These are phyloP conservation scores for Russula dissimulans DNA, from an alignment of 768 basidiomycete species.

Conservation along the genomic window DNA sequence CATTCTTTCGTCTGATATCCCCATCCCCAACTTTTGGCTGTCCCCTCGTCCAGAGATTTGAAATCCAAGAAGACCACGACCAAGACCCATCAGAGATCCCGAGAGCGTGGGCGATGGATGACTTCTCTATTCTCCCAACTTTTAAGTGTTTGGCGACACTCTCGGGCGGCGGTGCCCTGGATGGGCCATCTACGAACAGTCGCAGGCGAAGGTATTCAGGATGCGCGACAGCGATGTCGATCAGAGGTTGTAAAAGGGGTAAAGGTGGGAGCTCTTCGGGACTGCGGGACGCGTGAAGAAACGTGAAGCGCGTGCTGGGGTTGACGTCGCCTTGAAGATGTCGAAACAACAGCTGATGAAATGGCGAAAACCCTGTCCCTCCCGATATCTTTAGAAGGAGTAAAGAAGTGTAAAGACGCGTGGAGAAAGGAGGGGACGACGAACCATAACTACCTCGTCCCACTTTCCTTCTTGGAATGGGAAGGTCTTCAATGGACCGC, in stretches of 20 bases:
- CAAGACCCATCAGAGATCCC: conserved; percentile 22
- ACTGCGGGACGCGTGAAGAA: conserved; percentile 62
- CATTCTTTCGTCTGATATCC: conserved; percentile 23
- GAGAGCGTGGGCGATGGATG: conserved; percentile 37
- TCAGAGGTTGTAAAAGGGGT: conserved; percentile 45
- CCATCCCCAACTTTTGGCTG: neutral
- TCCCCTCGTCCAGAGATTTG: conserved; percentile 3
- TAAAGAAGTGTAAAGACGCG: neutral
- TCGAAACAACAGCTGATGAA: conserved; percentile 63
- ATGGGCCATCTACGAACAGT: conserved; percentile 50
- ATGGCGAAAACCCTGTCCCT: conserved; percentile 82
- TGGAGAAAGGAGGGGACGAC: too few species aligned
- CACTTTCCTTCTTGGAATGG: conserved; percentile 44
- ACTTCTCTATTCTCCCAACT: conserved; percentile 47
- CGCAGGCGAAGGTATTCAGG: conserved; percentile 49
- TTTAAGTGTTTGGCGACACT: conserved; percentile 25
- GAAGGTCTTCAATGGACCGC: conserved; percentile 71
- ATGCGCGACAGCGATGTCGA: conserved; percentile 36
- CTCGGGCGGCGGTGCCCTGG: conserved; percentile 13
- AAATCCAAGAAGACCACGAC: conserved; percentile 26
- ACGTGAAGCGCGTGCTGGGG: conserved; percentile 47
- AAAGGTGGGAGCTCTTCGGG: conserved; percentile 63
- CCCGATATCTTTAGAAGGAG: conserved; percentile 59
- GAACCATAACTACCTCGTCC: conserved; percentile 77
- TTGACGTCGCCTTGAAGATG: conserved; percentile 30